Base-by-base conservation (phyloP, 345 rosid species). In the Heritiera fomes region DNA sequence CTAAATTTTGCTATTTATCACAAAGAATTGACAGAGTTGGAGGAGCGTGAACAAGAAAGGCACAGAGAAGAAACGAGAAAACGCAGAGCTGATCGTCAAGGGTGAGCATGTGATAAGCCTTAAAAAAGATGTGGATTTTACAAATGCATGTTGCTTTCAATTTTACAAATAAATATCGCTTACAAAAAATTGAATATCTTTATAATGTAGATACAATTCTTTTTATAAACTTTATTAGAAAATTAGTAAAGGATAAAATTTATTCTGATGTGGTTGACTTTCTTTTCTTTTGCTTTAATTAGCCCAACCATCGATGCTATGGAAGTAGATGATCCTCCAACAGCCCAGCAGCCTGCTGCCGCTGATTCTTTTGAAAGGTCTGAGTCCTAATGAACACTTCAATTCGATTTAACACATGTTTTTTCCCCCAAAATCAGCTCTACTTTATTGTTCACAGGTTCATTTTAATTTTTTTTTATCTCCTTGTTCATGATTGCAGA, bases 1-100 rank as follows among this genome's bases (percentile, higher is more conserved):
- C 78, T 94, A 77, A 96, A 96, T 86, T 96, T 96, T 86, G 98
- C 99, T 40, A 94, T 94, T 84, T 96, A 96, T 82, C 99, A 96
- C 79, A 91, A 89, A 89, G 99, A 96, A 80, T 80, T 96, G 84
- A 90, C 93, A 18, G 98, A 96, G 72, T 94, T 96, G 99, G 99
- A 94, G 69, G 95, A 90, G 63, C 93, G 99, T 13, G 99, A 96
- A 82, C 89, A 91, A 83, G 93, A 88, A 84, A 81, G 92, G 81
- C 90, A 47, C 80, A 88, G 85, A 84, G 99, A 95, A 85, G 80
- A 75, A 62, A 95, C 83, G 77, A 89, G 85, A 78, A 88, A 88
- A 72, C 80, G 77, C 69, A 84, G 71, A 65, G 85, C 89, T 64
- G 92, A 83, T 70, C 84, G 47, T 52, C 90, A 80, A 85, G 82